Evolutionary conservation across 352 stramenopile species (phyloP).

Genomic region (Thalassiosira sp.): DNA sequence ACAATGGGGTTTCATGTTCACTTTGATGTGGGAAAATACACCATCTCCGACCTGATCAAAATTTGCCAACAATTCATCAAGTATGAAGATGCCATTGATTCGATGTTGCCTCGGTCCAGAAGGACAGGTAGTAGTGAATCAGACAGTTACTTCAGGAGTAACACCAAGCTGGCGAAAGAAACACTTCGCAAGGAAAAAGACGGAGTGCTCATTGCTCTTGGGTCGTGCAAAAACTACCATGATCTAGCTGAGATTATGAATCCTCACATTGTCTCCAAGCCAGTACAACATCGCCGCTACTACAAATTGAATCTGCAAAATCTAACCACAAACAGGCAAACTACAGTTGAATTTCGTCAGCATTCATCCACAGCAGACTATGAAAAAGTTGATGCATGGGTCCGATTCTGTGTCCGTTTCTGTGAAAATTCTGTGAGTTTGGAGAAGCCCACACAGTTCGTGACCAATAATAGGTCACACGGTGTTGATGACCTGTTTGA

Average conservation of each 20-base stretch:
- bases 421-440: conserved; percentile 36
- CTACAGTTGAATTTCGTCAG: conserved; percentile 64
- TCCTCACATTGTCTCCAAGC: neutral
- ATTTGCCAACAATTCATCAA: conserved; percentile 58
- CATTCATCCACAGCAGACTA: conserved; percentile 52
- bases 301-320: conserved; percentile 70
- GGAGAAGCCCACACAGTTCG: conserved; percentile 20
- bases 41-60: conserved; percentile 35
- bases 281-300: conserved; percentile 34
- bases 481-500: conserved; percentile 19
- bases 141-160: conserved; percentile 53
- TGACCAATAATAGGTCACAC: neutral
- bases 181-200: conserved; percentile 8
- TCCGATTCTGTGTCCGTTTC: conserved; percentile 50
- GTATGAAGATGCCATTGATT: conserved; percentile 58
- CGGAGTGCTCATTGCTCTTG: conserved; percentile 18
- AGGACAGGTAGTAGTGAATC: conserved; percentile 23
- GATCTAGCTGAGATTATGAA: conserved; percentile 41
- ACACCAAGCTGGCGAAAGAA: conserved; percentile 19
- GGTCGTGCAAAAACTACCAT: conserved; percentile 13
- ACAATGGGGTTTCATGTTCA: conserved; percentile 62
- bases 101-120: conserved; percentile 49
- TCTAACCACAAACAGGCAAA: conserved; percentile 40
- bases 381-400: conserved; percentile 47
- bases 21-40: conserved; percentile 38